Conservation (phyloP, 208 protist species). For the Leishmania major region DNA sequence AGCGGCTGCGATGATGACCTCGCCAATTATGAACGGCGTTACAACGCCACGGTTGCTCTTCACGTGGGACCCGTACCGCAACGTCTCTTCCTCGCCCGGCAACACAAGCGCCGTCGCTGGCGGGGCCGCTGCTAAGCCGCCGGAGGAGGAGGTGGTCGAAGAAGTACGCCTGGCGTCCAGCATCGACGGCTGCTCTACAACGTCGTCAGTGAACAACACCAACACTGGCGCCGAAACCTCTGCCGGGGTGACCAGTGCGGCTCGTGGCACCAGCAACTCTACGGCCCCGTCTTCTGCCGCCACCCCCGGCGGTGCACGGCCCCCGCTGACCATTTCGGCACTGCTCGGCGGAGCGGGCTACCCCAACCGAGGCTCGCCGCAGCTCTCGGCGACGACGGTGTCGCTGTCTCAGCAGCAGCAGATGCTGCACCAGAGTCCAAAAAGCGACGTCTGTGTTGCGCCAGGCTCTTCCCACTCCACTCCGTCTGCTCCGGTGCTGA, state of each 20-base stretch:
- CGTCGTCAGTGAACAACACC: constrained; percentile 18
- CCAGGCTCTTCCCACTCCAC: constrained; percentile 27
- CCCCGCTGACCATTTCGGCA: constrained; percentile 22
- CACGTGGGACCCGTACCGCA: constrained; percentile 33
- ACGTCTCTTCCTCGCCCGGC: constrained; percentile 1
- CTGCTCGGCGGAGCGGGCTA: constrained; percentile 8
- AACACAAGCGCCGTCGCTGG: neutral
- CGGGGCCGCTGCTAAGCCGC: neutral
- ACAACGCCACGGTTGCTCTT: constrained; percentile 31
- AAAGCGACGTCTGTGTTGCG: constrained; percentile 2
- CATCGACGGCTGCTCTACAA: constrained; percentile 22
- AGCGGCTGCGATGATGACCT: constrained; percentile 6
- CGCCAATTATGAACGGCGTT: constrained; percentile 9
- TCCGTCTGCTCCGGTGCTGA: constrained; percentile 28
- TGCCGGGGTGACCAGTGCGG: neutral
- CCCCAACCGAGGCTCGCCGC: constrained; percentile 2
- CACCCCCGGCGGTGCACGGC: constrained; percentile 6
- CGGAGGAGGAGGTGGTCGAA: constrained; percentile 4
- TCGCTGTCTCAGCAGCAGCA: constrained; percentile 16
- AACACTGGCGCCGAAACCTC: constrained; percentile 3
- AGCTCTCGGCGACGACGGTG: neutral
- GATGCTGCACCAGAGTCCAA: constrained; percentile 7
- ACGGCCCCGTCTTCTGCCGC: neutral
- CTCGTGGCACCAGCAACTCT: neutral
- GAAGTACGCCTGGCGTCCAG: constrained; percentile 18